These are phyloP conservation scores for Roridomyces roridus DNA, from an alignment of 768 basidiomycete species.

Conservation along the genomic window DNA sequence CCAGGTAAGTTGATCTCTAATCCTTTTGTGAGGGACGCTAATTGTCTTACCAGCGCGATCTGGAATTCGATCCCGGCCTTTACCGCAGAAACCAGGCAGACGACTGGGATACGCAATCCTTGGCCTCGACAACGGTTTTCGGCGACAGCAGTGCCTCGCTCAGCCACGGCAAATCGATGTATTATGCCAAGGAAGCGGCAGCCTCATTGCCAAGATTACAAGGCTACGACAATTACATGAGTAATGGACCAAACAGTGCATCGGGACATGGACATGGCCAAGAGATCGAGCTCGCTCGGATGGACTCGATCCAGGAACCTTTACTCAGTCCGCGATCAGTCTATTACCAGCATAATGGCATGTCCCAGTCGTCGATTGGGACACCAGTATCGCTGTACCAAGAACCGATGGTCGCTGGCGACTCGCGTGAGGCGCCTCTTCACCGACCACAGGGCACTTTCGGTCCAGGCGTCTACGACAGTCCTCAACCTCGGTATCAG, in stretches of 20 bases:
- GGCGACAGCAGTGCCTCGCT: conserved; percentile 49
- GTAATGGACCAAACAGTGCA: conserved; percentile 46
- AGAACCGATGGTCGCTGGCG: conserved; percentile 38
- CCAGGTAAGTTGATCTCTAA: conserved; percentile 51
- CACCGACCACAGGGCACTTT: conserved; percentile 60
- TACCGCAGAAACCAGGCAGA: conserved; percentile 86
- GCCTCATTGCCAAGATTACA: conserved; percentile 40
- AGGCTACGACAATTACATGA: conserved; percentile 66
- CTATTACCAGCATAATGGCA: conserved; percentile 36
- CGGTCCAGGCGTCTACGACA: conserved; percentile 36
- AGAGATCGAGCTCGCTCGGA: conserved; percentile 60
- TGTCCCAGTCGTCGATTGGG: conserved; percentile 43
- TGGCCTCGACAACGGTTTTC: conserved; percentile 65
- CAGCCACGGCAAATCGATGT: conserved; percentile 48
- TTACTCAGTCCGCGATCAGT: conserved; percentile 49
- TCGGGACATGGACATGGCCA: conserved; percentile 26
- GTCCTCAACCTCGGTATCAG: neutral
- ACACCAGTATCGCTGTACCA: conserved; percentile 51
- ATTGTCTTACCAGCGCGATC: conserved; percentile 53
- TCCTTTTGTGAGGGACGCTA: neutral
- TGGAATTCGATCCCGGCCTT: conserved; percentile 82
- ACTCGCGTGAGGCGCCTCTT: conserved; percentile 63
- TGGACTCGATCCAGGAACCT: conserved; percentile 68
- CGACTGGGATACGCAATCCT: conserved; percentile 87
- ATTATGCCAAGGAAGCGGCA: conserved; percentile 39